Evolutionary conservation across 257 asterid species (phyloP).

Genomic region (Petunia axillaris): DNA sequence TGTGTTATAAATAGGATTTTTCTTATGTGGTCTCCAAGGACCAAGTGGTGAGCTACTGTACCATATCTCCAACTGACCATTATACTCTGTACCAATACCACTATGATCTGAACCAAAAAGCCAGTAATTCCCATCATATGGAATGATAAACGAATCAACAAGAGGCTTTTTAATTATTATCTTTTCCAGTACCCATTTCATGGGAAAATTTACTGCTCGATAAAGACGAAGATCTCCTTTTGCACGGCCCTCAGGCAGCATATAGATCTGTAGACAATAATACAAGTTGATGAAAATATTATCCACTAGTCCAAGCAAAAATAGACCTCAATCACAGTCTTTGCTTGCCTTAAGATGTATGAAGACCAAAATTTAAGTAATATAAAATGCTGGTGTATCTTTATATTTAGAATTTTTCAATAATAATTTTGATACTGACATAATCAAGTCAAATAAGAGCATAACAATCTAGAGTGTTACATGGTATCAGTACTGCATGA

Average conservation of each 20-base stretch:
- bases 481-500: neutral
- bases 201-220: constrained; percentile 79
- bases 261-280: constrained; percentile 63
- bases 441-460: neutral
- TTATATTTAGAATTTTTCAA: neutral
- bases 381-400: neutral
- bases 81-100: constrained; percentile 65
- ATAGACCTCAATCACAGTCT: constrained; percentile 1
- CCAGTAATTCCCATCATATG: constrained; percentile 77
- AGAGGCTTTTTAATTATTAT: constrained; percentile 73
- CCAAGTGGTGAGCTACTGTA: constrained; percentile 80
- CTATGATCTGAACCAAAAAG: constrained; percentile 93
- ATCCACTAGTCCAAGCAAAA: neutral
- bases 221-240: constrained; percentile 96
- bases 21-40: constrained; percentile 89
- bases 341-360: neutral
- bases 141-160: constrained; percentile 75
- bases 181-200: constrained; percentile 68
- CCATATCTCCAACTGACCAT: constrained; percentile 92
- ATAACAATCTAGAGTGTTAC: neutral
- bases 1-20: constrained; percentile 79
- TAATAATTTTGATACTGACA: neutral
- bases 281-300: constrained; percentile 12
- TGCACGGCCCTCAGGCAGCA: constrained; percentile 89
- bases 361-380: neutral